phyloP scores from a whole-genome alignment of 2,329 filamentous ascomycete genomes.

The Pseudogymnoascus sp. region DNA sequence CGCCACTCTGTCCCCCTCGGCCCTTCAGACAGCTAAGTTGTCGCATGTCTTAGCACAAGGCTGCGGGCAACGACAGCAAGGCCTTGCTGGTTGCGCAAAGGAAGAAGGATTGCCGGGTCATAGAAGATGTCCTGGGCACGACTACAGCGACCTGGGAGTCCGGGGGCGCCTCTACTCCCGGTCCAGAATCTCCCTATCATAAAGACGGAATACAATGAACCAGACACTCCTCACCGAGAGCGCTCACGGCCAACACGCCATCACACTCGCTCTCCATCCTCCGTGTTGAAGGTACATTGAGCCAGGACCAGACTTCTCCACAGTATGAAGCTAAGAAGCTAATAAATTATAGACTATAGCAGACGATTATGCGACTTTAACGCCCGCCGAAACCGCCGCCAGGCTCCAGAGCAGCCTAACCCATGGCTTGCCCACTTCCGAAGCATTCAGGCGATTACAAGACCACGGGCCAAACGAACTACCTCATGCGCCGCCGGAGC shows the following conservation, averaged over 20 bases:
- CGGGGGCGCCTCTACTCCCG: slow-evolving; percentile 23
- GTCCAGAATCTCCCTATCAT: slow-evolving; percentile 25
- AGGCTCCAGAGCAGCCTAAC: slow-evolving; percentile 75
- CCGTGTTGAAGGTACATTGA: slow-evolving; percentile 26
- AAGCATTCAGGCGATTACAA: slow-evolving; percentile 72
- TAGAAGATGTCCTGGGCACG: slow-evolving; percentile 26
- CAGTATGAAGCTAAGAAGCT: background rate
- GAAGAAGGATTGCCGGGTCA: slow-evolving; percentile 12
- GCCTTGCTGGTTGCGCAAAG: slow-evolving; percentile 25
- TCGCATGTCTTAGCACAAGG: slow-evolving; percentile 28
- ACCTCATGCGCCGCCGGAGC: slow-evolving; percentile 86
- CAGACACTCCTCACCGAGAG: slow-evolving; percentile 20
- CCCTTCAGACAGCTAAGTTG: background rate
- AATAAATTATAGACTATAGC: slow-evolving; percentile 34
- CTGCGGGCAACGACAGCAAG: slow-evolving; percentile 24
- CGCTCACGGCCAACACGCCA: slow-evolving; percentile 22
- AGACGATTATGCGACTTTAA: slow-evolving; percentile 59
- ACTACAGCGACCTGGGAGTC: slow-evolving; percentile 24
- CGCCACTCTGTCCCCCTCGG: background rate
- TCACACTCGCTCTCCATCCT: slow-evolving; percentile 26
- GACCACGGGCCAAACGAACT: slow-evolving; percentile 89
- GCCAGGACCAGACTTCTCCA: background rate
- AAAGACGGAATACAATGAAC: slow-evolving; percentile 20
- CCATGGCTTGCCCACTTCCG: slow-evolving; percentile 70
- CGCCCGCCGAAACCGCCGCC: slow-evolving; percentile 69